Percentiles rank a stretch among this genome's conserved stretches.
phyloP scores from a whole-genome alignment of 148 eudicot species.

The Rheum nobile region DNA sequence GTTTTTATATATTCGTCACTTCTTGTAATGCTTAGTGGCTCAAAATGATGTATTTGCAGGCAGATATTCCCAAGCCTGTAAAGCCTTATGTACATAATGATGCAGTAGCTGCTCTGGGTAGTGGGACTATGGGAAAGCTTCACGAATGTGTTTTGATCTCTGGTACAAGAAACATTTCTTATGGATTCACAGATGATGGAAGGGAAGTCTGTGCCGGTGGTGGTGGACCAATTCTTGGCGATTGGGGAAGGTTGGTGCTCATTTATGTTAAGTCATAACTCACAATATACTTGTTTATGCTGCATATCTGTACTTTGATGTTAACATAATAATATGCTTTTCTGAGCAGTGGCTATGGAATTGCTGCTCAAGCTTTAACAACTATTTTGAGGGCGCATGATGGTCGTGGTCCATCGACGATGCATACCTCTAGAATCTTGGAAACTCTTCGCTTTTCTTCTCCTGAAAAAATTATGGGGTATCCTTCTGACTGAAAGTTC shows the following conservation, averaged over 20 bases:
- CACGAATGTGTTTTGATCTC: constrained; percentile 79
- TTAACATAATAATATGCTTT: not conserved
- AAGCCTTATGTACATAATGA: constrained; percentile 62
- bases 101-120: constrained; percentile 82
- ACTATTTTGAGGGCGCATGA: constrained; percentile 72
- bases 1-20: not conserved
- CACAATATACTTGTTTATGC: not conserved
- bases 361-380: constrained; percentile 72
- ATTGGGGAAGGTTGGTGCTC: constrained; percentile 66
- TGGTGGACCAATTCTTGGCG: constrained; percentile 82
- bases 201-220: constrained; percentile 78
- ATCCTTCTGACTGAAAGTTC: constrained; percentile 14
- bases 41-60: constrained; percentile 24
- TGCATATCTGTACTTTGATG: not conserved
- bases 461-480: constrained; percentile 78
- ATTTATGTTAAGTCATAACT: not conserved
- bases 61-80: constrained; percentile 41
- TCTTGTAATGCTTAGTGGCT: constrained; percentile 9
- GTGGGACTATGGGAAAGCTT: constrained; percentile 85
- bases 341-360: constrained; percentile 68
- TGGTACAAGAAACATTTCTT: constrained; percentile 80
- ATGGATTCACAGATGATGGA: constrained; percentile 67
- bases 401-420: constrained; percentile 69
- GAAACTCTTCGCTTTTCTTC: constrained; percentile 47
- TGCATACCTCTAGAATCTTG: constrained; percentile 45